These are phyloP conservation scores for Stenogyne calaminthoides DNA, from an alignment of 305 asterid species.

Conservation along the genomic window DNA sequence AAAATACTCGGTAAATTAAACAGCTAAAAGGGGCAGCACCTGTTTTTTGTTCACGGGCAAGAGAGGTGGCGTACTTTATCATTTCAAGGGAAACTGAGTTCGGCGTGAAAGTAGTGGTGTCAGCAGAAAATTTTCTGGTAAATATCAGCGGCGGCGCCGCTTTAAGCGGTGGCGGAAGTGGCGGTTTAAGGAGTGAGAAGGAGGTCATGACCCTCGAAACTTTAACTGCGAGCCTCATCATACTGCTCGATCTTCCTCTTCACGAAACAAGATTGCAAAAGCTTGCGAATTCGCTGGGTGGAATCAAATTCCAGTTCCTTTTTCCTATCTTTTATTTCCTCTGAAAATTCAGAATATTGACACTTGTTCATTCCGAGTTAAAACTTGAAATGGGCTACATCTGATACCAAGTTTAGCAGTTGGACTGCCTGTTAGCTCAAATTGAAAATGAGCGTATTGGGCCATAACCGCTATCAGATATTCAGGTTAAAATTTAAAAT, in stretches of 20 bases:
- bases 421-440: background rate
- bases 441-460: background rate
- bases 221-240: conserved; percentile 54
- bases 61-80: conserved; percentile 77
- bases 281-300: background rate
- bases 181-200: conserved; percentile 37
- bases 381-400: too few species aligned
- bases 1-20: background rate
- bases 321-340: background rate
- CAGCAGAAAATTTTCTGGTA: conserved; percentile 39
- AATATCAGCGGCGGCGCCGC: conserved; percentile 30
- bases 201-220: conserved; percentile 39
- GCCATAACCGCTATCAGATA: background rate
- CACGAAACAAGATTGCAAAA: conserved; percentile 7
- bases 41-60: conserved; percentile 75
- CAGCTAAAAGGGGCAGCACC: conserved; percentile 39
- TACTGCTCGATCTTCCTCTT: conserved; percentile 23
- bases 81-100: conserved; percentile 75
- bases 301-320: conserved; percentile 11
- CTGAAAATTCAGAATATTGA: background rate
- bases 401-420: too few species aligned
- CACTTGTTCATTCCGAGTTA: background rate
- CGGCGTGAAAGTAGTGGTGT: conserved; percentile 31
- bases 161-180: conserved; percentile 43
- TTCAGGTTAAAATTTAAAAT: too few species aligned